Conservation (phyloP, 441 rosid species). For the Cnidoscolus chayamansa region DNA sequence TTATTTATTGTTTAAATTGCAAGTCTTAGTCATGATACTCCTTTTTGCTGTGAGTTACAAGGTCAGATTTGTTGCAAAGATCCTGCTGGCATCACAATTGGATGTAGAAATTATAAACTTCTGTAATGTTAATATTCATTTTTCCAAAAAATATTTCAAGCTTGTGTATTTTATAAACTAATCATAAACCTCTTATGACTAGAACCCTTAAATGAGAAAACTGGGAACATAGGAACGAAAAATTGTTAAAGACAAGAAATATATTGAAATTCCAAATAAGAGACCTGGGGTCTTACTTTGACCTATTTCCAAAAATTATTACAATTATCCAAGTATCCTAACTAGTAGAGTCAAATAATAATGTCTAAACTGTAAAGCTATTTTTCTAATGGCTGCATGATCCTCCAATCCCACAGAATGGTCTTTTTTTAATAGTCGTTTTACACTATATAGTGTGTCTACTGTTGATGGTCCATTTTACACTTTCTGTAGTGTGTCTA, state of each 20-base stretch:
- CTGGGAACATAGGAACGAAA: background rate
- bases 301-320: background rate
- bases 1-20: background rate
- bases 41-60: background rate
- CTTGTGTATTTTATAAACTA: background rate
- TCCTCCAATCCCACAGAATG: background rate
- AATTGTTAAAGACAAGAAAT: background rate
- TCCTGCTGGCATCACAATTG: background rate
- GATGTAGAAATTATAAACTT: background rate
- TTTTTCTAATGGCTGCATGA: background rate
- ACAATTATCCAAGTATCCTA: background rate
- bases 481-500: too few species aligned
- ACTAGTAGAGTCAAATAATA: background rate
- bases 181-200: background rate
- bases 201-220: background rate
- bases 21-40: background rate
- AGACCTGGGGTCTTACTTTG: background rate
- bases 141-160: background rate
- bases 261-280: background rate
- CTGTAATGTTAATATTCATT: background rate
- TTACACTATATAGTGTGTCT: too few species aligned
- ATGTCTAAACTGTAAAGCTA: too few species aligned
- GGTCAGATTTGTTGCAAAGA: background rate
- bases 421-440: too few species aligned
- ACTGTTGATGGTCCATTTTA: too few species aligned